Base-by-base conservation (phyloP, 139 green algal species). In the Nannochloris sp. region DNA sequence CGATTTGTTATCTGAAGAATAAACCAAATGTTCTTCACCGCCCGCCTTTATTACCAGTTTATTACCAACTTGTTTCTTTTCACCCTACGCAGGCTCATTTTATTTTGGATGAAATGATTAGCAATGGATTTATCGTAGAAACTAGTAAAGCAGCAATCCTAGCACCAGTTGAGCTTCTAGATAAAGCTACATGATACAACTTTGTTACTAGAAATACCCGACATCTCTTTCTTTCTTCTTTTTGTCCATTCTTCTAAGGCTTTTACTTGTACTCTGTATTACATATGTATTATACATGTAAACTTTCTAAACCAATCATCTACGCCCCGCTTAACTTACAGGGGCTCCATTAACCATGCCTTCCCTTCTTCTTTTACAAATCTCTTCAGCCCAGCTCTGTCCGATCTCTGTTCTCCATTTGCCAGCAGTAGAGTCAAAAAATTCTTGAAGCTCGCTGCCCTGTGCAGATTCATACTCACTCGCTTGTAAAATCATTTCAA, bases 21-120 rank as follows among this genome's bases (percentile, higher is more conserved):
- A n/a, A n/a, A n/a, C n/a, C n/a, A n/a, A n/a, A n/a, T n/a, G n/a
- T n/a, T n/a, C n/a, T n/a, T n/a, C n/a, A n/a, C n/a, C n/a, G n/a
- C n/a, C n/a, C n/a, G n/a, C n/a, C n/a, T n/a, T n/a, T n/a, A n/a
- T n/a, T n/a, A n/a, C n/a, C n/a, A n/a, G n/a, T n/a, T n/a, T n/a
- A n/a, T n/a, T n/a, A n/a, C n/a, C n/a, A n/a, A n/a, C n/a, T n/a
- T n/a, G n/a, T n/a, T n/a, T n/a, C n/a, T n/a, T n/a, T n/a, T n/a
- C n/a, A n/a, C n/a, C n/a, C n/a, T n/a, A n/a, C 59, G 39, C 85
- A 96, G 88, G 91, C 93, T 29, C 90, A 98, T 72, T 95, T 90
- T 70, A 96, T 96, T 45, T 56, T 96, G 60, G 90, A 97, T 60
- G 90, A 96, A 64, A 95, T 95, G 89, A 47, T 96, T 34, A 72